phyloP scores from a whole-genome alignment of 257 asterid species.

The Nicotiana attenuata region DNA sequence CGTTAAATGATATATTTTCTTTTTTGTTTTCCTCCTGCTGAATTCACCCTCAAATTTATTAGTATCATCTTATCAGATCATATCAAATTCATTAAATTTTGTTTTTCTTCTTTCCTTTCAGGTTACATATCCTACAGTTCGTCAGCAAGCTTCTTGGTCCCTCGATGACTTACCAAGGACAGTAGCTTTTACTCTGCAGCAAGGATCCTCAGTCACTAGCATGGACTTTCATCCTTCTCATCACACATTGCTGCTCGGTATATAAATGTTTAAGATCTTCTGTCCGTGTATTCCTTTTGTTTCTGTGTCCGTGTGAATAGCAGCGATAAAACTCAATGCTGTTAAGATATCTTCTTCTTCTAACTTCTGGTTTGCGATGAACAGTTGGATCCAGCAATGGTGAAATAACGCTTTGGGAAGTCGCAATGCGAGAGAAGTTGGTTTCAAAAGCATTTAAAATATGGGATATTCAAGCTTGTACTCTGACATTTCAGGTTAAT shows the following conservation, averaged over 20 bases:
- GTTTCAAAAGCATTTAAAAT: constrained; percentile 76
- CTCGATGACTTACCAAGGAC: constrained; percentile 89
- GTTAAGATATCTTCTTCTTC: not conserved
- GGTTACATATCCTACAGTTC: constrained; percentile 89
- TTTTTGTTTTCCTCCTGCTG: not conserved
- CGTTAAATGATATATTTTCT: not conserved
- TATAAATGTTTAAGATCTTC: constrained; percentile 10
- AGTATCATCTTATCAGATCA: not conserved
- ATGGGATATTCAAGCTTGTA: constrained; percentile 75
- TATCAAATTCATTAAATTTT: not conserved
- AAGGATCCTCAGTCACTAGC: constrained; percentile 79
- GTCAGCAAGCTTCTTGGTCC: constrained; percentile 83
- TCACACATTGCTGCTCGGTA: constrained; percentile 84
- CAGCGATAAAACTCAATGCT: not conserved
- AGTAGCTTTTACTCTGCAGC: constrained; percentile 83
- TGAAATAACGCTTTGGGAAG: constrained; percentile 89
- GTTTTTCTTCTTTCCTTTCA: constrained; percentile 28
- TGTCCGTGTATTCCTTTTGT: not conserved
- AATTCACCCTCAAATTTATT: not conserved
- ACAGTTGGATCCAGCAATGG: constrained; percentile 92
- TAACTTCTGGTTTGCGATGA: constrained; percentile 6
- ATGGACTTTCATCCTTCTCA: constrained; percentile 95
- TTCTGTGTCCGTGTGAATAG: not conserved
- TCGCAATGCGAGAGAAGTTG: constrained; percentile 75
- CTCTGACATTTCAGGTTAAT: constrained; percentile 71